These are phyloP conservation scores for Cladosporium sp. DNA, from an alignment of 2,329 filamentous ascomycete species.

Conservation along the genomic window DNA sequence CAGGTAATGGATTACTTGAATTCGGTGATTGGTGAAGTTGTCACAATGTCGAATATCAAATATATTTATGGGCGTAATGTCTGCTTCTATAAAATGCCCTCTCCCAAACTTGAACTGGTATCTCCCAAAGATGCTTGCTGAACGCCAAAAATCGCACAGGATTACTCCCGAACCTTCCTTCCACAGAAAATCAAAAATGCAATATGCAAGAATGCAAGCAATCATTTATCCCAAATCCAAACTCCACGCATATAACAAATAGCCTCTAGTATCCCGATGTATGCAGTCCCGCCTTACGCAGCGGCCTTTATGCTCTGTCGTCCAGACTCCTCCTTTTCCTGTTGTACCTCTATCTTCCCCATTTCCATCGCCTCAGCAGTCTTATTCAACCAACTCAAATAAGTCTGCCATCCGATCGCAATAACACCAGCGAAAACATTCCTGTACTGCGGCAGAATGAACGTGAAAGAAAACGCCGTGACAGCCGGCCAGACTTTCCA, in stretches of 20 bases:
- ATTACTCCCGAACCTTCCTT: too few species aligned
- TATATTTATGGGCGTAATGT: neutral
- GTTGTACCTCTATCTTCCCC: neutral
- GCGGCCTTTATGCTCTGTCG: constrained; percentile 5
- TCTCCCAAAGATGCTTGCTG: neutral
- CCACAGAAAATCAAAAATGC: too few species aligned
- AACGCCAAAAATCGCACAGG: neutral
- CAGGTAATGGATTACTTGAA: too few species aligned
- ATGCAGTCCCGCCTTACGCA: too few species aligned
- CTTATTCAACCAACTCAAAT: constrained; percentile 75
- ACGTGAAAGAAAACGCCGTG: constrained; percentile 82
- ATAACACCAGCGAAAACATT: constrained; percentile 71
- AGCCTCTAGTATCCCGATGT: too few species aligned
- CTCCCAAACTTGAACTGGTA: too few species aligned
- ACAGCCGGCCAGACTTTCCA: constrained; percentile 86
- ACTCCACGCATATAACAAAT: too few species aligned
- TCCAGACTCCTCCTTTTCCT: constrained; percentile 8
- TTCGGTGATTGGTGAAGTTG: too few species aligned
- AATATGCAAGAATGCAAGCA: too few species aligned
- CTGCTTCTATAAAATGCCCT: neutral
- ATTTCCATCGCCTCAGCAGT: constrained; percentile 51
- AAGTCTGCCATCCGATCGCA: constrained; percentile 89
- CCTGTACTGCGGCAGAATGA: constrained; percentile 71
- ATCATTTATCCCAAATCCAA: neutral
- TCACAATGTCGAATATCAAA: neutral